Evolutionary conservation across 345 rosid genomes (phyloP), one percentile per base, ranked within the genome.

Genomic region (Hibiscus syriacus): DNA sequence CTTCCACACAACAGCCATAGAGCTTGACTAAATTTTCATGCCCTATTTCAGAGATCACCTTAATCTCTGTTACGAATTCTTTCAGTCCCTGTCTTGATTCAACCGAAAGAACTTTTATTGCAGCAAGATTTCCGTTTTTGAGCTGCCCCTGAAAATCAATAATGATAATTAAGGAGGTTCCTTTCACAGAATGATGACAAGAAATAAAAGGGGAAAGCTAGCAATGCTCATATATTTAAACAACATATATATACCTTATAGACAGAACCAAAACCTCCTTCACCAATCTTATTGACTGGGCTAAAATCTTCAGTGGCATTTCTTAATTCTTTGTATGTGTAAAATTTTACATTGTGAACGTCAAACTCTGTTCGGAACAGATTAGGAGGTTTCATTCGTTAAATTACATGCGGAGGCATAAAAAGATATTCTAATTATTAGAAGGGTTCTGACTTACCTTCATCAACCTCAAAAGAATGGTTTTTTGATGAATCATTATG

Each of bases 261-360:
- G 27, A 94, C 99, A 67, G 87, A 82, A 75, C 99, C 99, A 63
- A 91, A 94, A 53, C 97, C 99, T 43, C 99, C 99, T 79, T 89
- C 99, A 36, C 99, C 99, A 74, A 94, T 87, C 76, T 94, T 89
- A 67, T 84, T 71, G 45, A 53, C 69, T 0, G 71, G 70, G 71
- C 83, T 82, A 74, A 94, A 94, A 81, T 84, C 95, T 45, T 82
- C 84, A 0, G 99, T 90, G 30, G 90, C 96, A 0, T 64, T 74
- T 73, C 80, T 81, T 76, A 94, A 72, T 77, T 87, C 90, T 80
- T 64, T 91, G 60, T 87, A 87, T 12, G 76, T 69, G 70, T 84
- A 94, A 59, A 82, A 66, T 77, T 80, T 89, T 45, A 80, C 84
- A 6, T 84, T 84, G 29, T 55, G 75, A 55, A 82, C 68, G 23